These are phyloP conservation scores for Suhomyces atakaporum DNA, from an alignment of 1,139 yeast species.

Conservation along the genomic window DNA sequence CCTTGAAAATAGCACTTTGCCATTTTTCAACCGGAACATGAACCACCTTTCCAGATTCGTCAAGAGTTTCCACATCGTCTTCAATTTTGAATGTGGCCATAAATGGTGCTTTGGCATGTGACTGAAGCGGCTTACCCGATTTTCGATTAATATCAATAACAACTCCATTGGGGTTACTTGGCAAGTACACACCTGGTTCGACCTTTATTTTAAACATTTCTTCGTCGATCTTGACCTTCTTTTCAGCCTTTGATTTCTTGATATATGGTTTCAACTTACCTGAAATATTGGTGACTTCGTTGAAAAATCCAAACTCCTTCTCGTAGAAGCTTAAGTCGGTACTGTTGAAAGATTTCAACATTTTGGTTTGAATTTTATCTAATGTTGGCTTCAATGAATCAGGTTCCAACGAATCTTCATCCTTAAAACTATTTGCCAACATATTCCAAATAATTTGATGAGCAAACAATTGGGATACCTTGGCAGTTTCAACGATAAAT, in stretches of 20 bases:
- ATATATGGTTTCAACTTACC: constrained; percentile 94
- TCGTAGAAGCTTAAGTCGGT: constrained; percentile 70
- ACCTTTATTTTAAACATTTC: constrained; percentile 85
- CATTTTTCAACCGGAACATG: constrained; percentile 54
- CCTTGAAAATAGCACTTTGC: constrained; percentile 98
- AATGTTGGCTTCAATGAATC: constrained; percentile 82
- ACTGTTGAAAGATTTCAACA: constrained; percentile 62
- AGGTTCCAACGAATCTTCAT: constrained; percentile 79
- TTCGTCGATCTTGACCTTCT: constrained; percentile 93
- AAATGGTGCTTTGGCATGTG: constrained; percentile 98
- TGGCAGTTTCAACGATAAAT: constrained; percentile 89
- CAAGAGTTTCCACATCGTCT: constrained; percentile 50
- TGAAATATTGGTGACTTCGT: constrained; percentile 88
- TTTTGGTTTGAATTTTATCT: constrained; percentile 68
- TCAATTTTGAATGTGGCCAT: constrained; percentile 92
- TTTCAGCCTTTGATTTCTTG: constrained; percentile 92
- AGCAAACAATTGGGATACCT: constrained; percentile 86
- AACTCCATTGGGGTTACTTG: constrained; percentile 96
- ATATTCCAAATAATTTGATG: constrained; percentile 99
- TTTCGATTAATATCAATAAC: constrained; percentile 88
- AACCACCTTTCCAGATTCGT: constrained; percentile 44
- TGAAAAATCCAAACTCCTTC: constrained; percentile 84
- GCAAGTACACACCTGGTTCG: constrained; percentile 85
- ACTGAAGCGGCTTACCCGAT: constrained; percentile 94
- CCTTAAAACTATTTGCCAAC: constrained; percentile 89